Evolutionary conservation across 345 rosid genomes (phyloP).

Genomic region (Camelina laxa): DNA sequence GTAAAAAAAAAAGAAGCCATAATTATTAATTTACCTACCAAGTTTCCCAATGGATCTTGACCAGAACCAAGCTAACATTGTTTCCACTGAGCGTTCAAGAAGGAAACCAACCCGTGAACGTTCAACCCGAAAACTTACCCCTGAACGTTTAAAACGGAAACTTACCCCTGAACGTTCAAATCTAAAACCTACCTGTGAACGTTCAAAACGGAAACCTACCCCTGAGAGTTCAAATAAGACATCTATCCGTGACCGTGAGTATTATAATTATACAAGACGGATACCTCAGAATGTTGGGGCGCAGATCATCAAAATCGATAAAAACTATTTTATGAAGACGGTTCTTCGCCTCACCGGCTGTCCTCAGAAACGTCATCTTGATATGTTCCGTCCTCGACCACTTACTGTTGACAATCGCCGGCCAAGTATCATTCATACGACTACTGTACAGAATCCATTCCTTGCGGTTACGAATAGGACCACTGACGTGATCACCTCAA

Average conservation of each 20-base stretch:
- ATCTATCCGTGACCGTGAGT: no score
- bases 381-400: neutral
- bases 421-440: neutral
- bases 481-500: neutral
- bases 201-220: no score
- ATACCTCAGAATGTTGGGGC: neutral
- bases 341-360: neutral
- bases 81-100: neutral
- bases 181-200: neutral
- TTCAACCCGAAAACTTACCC: no score
- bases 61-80: neutral
- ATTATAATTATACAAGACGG: no score
- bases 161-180: no score
- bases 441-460: neutral
- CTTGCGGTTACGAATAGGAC: neutral
- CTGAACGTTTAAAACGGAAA: no score
- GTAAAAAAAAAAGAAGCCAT: neutral
- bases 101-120: no score
- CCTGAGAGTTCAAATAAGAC: no score
- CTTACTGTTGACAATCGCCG: neutral
- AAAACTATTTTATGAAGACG: neutral
- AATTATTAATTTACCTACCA: neutral
- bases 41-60: constrained; percentile 3
- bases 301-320: neutral
- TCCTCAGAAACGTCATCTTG: neutral